phyloP scores from a whole-genome alignment of 2,329 filamentous ascomycete genomes.

The Zymoseptoria ardabiliae region DNA sequence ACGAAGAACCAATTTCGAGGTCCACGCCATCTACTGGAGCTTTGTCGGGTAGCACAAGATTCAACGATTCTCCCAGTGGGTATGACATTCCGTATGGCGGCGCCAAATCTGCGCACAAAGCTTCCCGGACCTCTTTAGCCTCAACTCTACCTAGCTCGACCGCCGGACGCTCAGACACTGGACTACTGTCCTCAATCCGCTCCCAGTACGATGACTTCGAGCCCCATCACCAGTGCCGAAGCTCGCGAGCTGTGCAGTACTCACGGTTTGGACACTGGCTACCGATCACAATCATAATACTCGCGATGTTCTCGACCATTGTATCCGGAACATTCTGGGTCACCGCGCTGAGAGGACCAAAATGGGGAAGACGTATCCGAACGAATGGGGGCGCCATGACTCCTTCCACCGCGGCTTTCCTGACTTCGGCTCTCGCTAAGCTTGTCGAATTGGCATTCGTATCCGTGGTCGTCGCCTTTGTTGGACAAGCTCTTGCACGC shows the following conservation, averaged over 20 bases:
- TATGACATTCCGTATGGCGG: constrained; percentile 13
- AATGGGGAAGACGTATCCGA: constrained; percentile 54
- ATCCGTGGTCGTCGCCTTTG: constrained; percentile 65
- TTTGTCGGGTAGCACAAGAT: constrained; percentile 20
- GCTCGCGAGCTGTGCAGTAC: constrained; percentile 7
- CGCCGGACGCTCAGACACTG: constrained; percentile 22
- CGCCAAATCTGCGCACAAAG: constrained; percentile 9
- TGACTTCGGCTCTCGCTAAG: constrained; percentile 66
- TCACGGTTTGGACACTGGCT: constrained; percentile 38
- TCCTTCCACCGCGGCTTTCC: constrained; percentile 57
- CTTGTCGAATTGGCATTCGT: constrained; percentile 72
- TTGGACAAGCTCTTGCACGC: constrained; percentile 68
- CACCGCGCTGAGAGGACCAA: constrained; percentile 54
- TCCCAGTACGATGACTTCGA: constrained; percentile 21
- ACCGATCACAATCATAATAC: constrained; percentile 32
- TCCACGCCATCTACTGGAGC: constrained; percentile 20
- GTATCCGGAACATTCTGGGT: constrained; percentile 61
- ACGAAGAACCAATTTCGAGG: constrained; percentile 9
- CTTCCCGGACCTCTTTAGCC: constrained; percentile 17
- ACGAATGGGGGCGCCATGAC: constrained; percentile 43
- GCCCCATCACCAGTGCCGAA: constrained; percentile 19
- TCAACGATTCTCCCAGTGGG: constrained; percentile 13
- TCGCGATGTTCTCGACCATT: constrained; percentile 56
- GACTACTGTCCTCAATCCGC: constrained; percentile 14
- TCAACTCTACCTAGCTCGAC: constrained; percentile 17